These are phyloP conservation scores for Vigna unguiculata DNA, from an alignment of 306 rosid species.

Conservation along the genomic window DNA sequence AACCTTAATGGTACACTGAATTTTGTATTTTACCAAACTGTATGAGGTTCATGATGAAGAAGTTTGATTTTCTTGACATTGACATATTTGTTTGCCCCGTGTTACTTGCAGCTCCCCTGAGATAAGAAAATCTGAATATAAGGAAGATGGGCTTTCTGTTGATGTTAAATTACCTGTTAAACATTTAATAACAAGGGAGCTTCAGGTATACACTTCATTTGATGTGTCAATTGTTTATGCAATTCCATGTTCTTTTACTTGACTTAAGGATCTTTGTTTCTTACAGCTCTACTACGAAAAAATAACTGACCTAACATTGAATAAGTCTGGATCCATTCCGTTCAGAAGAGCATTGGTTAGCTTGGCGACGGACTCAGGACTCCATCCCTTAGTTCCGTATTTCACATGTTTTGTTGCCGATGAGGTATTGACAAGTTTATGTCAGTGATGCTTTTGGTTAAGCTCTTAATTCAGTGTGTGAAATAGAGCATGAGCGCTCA, in stretches of 20 bases:
- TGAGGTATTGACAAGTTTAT: constrained; percentile 62
- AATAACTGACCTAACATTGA: constrained; percentile 65
- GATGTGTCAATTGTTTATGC: background rate
- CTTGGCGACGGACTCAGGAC: constrained; percentile 84
- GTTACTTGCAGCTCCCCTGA: constrained; percentile 61
- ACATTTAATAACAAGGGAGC: constrained; percentile 82
- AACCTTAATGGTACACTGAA: constrained; percentile 14
- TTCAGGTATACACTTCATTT: constrained; percentile 62
- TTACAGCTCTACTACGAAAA: constrained; percentile 85
- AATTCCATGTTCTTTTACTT: constrained; percentile 32
- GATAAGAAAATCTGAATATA: constrained; percentile 67
- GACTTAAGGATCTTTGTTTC: constrained; percentile 37
- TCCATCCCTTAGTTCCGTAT: constrained; percentile 90
- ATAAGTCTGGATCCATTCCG: constrained; percentile 67
- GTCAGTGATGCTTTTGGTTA: constrained; percentile 14
- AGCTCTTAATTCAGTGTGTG: constrained; percentile 9
- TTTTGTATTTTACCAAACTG: constrained; percentile 30
- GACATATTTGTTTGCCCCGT: constrained; percentile 39
- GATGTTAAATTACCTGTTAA: constrained; percentile 80
- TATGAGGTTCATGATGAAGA: constrained; percentile 13
- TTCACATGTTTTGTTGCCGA: constrained; percentile 79
- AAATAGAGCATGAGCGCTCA: constrained; percentile 38
- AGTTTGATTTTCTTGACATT: constrained; percentile 35
- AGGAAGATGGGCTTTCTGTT: constrained; percentile 74
- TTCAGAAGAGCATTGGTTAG: constrained; percentile 77